Base-by-base conservation (phyloP, 2,329 filamentous ascomycete genomes). In the Stagonosporopsis rhizophila region DNA sequence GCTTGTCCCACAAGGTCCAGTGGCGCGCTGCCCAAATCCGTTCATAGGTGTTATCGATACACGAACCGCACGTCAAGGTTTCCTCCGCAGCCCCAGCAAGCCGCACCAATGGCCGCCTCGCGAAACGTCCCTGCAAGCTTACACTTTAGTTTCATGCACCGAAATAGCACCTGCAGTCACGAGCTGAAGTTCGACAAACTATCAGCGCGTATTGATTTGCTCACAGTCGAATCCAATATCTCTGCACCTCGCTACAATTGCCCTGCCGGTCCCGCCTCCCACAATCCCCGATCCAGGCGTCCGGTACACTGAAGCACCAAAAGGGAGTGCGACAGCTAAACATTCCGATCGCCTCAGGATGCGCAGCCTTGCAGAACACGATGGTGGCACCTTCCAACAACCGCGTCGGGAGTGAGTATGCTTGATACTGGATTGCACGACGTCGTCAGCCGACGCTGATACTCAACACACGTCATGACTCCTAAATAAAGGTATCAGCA, bases 11-110 rank as follows among this genome's bases (percentile, higher is more conserved):
- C 52, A 47, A 49, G 17, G 17, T 37, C 19, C 28, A 46, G 44
- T 48, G 57, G 45, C 54, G 45, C 54, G 48, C 42, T 38, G 42
- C 44, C 39, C 20, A 30, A 25, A 47, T 44, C 35, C 46, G 44
- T 17, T 44, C 44, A 59, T 59, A 56, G 46, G 44, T 38, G 37
- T 51, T 60, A 66, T 67, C 58, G 59, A 64, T 64, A 61, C 60
- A 55, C 60, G 9, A 30, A 48, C 52, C 52, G 60, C 61, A 60
- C 48, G 40, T 62, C 58, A 58, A 57, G 48, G 52, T 59, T 65
- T 58, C 57, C 42, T 51, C 56, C 56, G 54, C 38, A 32, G 55
- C 55, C 53, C 54, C 56, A 46, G 45, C 41, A 50, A 12, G 28
- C n/a, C n/a, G 41, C 19, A 23, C 53, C 53, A 46, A 47, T 19